A percentile compares a stretch with the other conserved stretches of the same genome.
phyloP scores from a whole-genome alignment of 1,139 yeast genomes.

The Blastobotrys persicus region DNA sequence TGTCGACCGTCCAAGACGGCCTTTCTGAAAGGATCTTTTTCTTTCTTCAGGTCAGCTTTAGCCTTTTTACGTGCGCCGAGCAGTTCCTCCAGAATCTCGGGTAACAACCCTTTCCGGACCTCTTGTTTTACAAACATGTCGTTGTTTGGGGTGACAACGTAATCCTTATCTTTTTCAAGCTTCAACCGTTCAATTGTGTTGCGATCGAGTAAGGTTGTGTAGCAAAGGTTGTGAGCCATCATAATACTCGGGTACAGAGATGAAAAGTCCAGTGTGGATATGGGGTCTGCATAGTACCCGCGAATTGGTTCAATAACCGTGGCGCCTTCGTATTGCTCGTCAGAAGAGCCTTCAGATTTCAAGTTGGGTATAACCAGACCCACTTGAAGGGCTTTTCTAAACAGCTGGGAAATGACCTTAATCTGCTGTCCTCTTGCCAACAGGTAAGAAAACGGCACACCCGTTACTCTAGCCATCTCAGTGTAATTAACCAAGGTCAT shows the following conservation, averaged over 20 bases:
- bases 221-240: constrained; percentile 99
- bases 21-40: constrained; percentile 88
- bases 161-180: constrained; percentile 70
- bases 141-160: constrained; percentile 85
- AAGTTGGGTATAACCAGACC: constrained; percentile 88
- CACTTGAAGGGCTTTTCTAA: constrained; percentile 83
- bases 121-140: constrained; percentile 80
- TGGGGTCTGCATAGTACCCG: constrained; percentile 95
- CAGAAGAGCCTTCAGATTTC: constrained; percentile 72
- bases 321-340: constrained; percentile 97
- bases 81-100: constrained; percentile 86
- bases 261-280: constrained; percentile 96
- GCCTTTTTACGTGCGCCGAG: constrained; percentile 92
- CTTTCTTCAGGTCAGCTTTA: constrained; percentile 82
- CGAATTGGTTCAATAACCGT: constrained; percentile 96
- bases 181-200: constrained; percentile 64
- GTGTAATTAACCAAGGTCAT: constrained; percentile 97
- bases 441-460: constrained; percentile 92
- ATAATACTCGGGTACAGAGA: constrained; percentile 96
- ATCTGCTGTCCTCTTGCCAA: constrained; percentile 95
- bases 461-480: constrained; percentile 99
- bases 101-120: constrained; percentile 79
- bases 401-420: constrained; percentile 92
- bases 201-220: constrained; percentile 77
- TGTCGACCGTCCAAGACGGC: constrained; percentile 97